Evolutionary conservation across 176 grass and related monocot species (phyloP).

Genomic region (Oryza punctata): DNA sequence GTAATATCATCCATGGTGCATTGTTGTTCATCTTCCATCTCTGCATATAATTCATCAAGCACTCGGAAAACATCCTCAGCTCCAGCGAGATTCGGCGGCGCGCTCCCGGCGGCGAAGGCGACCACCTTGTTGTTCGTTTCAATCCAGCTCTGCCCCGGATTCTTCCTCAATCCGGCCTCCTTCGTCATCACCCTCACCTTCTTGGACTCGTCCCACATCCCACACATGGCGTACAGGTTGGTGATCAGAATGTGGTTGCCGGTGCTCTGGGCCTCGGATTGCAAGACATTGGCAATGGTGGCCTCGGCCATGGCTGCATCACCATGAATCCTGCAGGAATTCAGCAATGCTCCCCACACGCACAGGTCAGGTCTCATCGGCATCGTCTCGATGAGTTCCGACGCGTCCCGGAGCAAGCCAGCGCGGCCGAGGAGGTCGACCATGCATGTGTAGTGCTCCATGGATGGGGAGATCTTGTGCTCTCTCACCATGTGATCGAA

Average conservation of each 20-base stretch:
- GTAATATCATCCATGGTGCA: background rate
- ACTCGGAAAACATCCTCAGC: constrained; percentile 26
- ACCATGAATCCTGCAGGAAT: constrained; percentile 60
- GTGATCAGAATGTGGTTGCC: constrained; percentile 62
- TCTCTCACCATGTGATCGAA: constrained; percentile 51
- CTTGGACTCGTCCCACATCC: constrained; percentile 61
- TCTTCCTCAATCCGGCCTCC: constrained; percentile 59
- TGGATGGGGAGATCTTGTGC: constrained; percentile 45
- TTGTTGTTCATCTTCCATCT: constrained; percentile 39
- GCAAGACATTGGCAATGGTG: constrained; percentile 38
- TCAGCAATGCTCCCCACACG: constrained; percentile 65
- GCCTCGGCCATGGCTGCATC: constrained; percentile 37
- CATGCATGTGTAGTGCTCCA: constrained; percentile 77
- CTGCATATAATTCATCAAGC: constrained; percentile 35
- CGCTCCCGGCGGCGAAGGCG: constrained; percentile 31
- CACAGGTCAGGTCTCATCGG: constrained; percentile 49
- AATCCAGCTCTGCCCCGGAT: constrained; percentile 68
- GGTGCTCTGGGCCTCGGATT: constrained; percentile 8
- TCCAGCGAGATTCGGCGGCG: background rate
- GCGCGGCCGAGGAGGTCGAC: constrained; percentile 63
- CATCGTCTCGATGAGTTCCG: constrained; percentile 47
- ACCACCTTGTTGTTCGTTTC: constrained; percentile 48
- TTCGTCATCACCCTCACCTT: constrained; percentile 64
- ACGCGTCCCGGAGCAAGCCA: constrained; percentile 47
- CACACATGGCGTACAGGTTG: constrained; percentile 56